Base-by-base conservation (phyloP, 345 rosid genomes). In the Mangifera indica region DNA sequence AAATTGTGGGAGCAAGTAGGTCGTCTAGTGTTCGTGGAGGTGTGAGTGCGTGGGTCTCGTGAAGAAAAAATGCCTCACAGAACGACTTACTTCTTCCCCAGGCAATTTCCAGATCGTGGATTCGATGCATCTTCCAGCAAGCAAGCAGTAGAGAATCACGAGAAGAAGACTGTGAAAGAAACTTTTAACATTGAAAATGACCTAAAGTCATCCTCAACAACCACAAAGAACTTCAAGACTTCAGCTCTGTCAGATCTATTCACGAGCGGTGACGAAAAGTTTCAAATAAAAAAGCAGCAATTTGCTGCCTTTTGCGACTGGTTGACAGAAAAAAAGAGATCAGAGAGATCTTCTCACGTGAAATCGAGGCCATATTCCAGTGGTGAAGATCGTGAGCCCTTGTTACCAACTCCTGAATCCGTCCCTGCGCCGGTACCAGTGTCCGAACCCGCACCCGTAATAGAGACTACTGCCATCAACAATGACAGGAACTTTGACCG, bases 61-160 rank as follows among this genome's bases (percentile, higher is more conserved):
- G 80, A 44, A 40, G 15, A 44, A 74, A n/a, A 79, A 70, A 94
- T 94, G 97, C 98, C 98, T 82, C 98, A 94, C 79, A 83, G 98
- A 67, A 83, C 97, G 1, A 94, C 98, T 73, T 94, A 94, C 89
- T 85, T 94, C 88, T 94, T 94, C 84, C 97, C 97, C n/a, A 84
- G 98, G 84, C 98, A 91, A 78, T 90, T 93, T 69, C 96, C 92
- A 18, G 97, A 91, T 76, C 89, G 81, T n/a, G 89, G 87, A 34
- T 82, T 85, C 77, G 93, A 85, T 78, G 78, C 89, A 13, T 79
- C 87, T 34, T 15, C 52, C 21, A 83, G 37, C 37, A 71, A 84
- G 66, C 75, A 75, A 32, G 74, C 69, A 57, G 80, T 76, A 66
- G 63, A 71, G 52, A 84, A 84, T 78, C 91, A 84, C 76, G 96